Conservation (phyloP, 1,139 yeast genomes). For the Eremothecium sinecaudum region DNA sequence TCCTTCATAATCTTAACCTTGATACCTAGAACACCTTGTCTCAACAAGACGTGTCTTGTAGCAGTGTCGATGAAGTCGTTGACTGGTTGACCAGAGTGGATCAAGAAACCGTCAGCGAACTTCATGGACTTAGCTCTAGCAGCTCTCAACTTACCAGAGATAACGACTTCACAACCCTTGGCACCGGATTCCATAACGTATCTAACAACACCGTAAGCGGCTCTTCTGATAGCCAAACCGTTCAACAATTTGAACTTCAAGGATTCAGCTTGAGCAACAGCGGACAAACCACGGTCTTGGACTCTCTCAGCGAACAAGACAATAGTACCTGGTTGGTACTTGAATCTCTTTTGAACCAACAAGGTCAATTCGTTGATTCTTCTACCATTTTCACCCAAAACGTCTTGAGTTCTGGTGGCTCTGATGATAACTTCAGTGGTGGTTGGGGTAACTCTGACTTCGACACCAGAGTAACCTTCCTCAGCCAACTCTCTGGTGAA, state of each 20-base stretch:
- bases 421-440: conserved; percentile 97
- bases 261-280: conserved; percentile 99
- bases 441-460: conserved; percentile 97
- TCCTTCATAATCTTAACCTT: conserved; percentile 99
- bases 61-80: conserved; percentile 97
- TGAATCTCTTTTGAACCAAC: conserved; percentile 97
- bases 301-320: conserved; percentile 98
- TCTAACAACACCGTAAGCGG: conserved; percentile 99
- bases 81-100: conserved; percentile 99
- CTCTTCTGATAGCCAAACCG: conserved; percentile 99
- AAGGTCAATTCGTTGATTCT: conserved; percentile 98
- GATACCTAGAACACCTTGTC: conserved; percentile 99
- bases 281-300: conserved; percentile 98
- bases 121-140: conserved; percentile 99
- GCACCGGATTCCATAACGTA: conserved; percentile 99
- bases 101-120: conserved; percentile 99
- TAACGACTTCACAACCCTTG: conserved; percentile 99
- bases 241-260: conserved; percentile 94
- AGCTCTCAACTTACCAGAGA: conserved; percentile 99
- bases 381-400: conserved; percentile 99
- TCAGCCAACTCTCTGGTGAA: conserved; percentile 99
- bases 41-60: conserved; percentile 98
- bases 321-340: conserved; percentile 87
- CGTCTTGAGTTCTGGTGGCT: conserved; percentile 98
- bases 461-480: conserved; percentile 99